phyloP scores from a whole-genome alignment of 371 early-diverging fungal genomes.

The Sanchytrium tribonematis region DNA sequence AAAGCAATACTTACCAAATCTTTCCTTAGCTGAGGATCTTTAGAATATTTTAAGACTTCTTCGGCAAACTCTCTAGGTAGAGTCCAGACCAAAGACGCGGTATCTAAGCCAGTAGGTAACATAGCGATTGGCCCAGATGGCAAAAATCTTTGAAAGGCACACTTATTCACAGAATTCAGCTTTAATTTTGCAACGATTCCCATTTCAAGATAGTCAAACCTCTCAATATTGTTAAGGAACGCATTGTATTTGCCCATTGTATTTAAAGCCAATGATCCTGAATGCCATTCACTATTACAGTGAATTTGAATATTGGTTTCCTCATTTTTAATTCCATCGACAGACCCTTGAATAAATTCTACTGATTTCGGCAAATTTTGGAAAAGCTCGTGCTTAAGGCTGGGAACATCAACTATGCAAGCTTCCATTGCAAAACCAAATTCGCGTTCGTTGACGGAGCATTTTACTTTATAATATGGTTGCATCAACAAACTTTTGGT shows the following conservation, averaged over 20 bases:
- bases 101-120: constrained; percentile 30
- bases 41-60: constrained; percentile 17
- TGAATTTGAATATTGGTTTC: background rate
- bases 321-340: background rate
- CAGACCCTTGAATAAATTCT: background rate
- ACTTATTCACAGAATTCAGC: constrained; percentile 15
- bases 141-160: constrained; percentile 76
- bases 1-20: background rate
- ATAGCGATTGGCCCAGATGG: constrained; percentile 77
- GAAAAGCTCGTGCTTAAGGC: background rate
- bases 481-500: background rate
- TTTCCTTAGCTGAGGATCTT: background rate
- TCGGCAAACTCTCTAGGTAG: constrained; percentile 29
- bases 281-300: background rate
- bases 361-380: background rate
- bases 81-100: constrained; percentile 64
- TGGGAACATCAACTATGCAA: background rate
- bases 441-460: background rate
- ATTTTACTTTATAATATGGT: background rate
- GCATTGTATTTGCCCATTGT: background rate
- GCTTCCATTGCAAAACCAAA: background rate
- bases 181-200: background rate
- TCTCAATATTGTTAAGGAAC: background rate
- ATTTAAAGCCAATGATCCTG: background rate
- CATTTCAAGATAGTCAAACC: background rate